These are phyloP conservation scores for Coemansia sp. DNA, from an alignment of 192 early-diverging fungal genomes.

Conservation along the genomic window DNA sequence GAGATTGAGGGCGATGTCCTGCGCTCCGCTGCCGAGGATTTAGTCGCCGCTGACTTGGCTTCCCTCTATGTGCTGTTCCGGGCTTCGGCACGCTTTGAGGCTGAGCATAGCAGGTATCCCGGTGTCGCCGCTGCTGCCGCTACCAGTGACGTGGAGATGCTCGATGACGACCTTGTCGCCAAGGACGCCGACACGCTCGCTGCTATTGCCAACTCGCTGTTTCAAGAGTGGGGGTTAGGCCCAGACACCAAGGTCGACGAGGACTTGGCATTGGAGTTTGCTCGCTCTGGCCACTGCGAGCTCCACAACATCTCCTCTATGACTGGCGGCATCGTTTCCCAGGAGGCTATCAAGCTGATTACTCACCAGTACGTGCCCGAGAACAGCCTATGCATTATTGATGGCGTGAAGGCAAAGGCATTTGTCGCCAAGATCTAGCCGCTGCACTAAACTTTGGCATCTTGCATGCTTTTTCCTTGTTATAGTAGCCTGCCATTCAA, in stretches of 20 bases:
- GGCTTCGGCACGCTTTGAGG: conserved; percentile 21
- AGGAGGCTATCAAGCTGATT: conserved; percentile 95
- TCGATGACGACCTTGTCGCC: conserved; percentile 16
- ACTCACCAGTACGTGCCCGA: conserved; percentile 95
- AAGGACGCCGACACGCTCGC: conserved; percentile 12
- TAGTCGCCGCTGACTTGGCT: conserved; percentile 9
- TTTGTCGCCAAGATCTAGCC: conserved; percentile 18
- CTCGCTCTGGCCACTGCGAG: conserved; percentile 71
- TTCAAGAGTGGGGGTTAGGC: conserved; percentile 17
- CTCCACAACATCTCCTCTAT: conserved; percentile 85
- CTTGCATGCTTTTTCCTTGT: conserved; percentile 1
- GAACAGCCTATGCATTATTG: conserved; percentile 84
- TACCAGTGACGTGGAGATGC: conserved; percentile 11
- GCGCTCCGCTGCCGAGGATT: not conserved
- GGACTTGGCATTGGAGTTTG: conserved; percentile 40
- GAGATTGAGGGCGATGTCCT: conserved; percentile 13
- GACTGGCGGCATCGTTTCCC: conserved; percentile 87
- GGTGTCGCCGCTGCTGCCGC: conserved; percentile 7
- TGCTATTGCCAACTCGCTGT: conserved; percentile 13
- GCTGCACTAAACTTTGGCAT: too few species aligned
- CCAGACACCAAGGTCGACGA: not conserved
- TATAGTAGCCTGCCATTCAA: not conserved
- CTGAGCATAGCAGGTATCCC: conserved; percentile 19
- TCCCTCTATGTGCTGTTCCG: conserved; percentile 40
- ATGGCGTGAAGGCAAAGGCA: conserved; percentile 64